Percentiles rank a stretch among this genome's conserved stretches.
phyloP scores from a whole-genome alignment of 2,329 filamentous ascomycete genomes.

The Cladosporium oxysporum region DNA sequence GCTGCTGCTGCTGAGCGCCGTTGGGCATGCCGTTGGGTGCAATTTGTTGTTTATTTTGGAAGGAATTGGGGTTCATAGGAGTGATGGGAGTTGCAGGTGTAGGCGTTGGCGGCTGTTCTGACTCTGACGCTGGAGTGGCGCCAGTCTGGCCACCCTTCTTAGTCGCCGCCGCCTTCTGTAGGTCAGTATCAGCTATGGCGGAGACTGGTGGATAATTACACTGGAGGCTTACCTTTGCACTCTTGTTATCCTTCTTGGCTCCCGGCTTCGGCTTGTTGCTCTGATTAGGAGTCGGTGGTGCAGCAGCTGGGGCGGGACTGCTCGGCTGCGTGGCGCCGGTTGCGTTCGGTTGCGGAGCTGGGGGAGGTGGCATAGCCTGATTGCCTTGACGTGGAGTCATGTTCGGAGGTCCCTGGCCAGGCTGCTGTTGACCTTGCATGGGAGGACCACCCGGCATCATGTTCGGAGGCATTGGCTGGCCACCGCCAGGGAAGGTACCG shows the following conservation, averaged over 20 bases:
- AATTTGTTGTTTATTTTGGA: conserved; percentile 41
- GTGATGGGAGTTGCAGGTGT: conserved; percentile 53
- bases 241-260: conserved; percentile 69
- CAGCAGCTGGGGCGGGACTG: conserved; percentile 51
- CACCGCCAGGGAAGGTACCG: conserved; percentile 40
- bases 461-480: conserved; percentile 37
- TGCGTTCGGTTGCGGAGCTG: conserved; percentile 46
- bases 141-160: conserved; percentile 35
- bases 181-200: conserved; percentile 18
- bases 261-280: conserved; percentile 72
- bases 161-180: conserved; percentile 37
- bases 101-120: conserved; percentile 50
- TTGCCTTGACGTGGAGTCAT: conserved; percentile 72
- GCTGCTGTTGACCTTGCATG: conserved; percentile 45
- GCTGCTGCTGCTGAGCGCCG: conserved; percentile 28
- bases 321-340: conserved; percentile 47
- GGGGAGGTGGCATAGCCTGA: conserved; percentile 50
- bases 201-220: conserved; percentile 22
- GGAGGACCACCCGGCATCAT: conserved; percentile 43
- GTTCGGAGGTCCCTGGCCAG: conserved; percentile 53
- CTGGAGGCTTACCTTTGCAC: conserved; percentile 33
- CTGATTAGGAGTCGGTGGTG: conserved; percentile 76
- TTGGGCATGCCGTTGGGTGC: conserved; percentile 29
- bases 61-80: conserved; percentile 44
- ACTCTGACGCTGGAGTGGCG: conserved; percentile 45